These are phyloP conservation scores for Trichoderma afroharzianum DNA, from an alignment of 2,329 filamentous ascomycete species.

Conservation along the genomic window DNA sequence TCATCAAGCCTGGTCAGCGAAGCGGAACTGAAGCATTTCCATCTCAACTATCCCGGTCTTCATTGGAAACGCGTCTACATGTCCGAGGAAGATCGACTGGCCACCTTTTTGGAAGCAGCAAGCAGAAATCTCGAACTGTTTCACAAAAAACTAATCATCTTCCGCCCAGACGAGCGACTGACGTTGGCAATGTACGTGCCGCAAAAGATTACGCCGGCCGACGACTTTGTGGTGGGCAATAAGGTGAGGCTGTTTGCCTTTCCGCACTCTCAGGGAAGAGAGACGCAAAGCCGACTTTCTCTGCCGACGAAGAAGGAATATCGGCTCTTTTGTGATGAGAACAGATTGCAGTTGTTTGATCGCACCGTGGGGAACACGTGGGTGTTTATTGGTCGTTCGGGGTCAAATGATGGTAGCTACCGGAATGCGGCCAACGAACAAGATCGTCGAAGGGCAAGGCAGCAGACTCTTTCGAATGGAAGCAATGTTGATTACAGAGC, in stretches of 20 bases:
- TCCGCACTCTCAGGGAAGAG: slow-evolving; percentile 34
- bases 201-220: slow-evolving; percentile 29
- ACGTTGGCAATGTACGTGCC: slow-evolving; percentile 39
- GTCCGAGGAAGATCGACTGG: slow-evolving; percentile 32
- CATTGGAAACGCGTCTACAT: slow-evolving; percentile 39
- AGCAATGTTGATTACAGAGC: slow-evolving; percentile 13
- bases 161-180: slow-evolving; percentile 33
- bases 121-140: slow-evolving; percentile 32
- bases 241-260: slow-evolving; percentile 36
- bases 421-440: slow-evolving; percentile 17
- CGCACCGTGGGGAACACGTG: slow-evolving; percentile 34
- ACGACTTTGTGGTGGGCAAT: slow-evolving; percentile 34
- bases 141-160: slow-evolving; percentile 38
- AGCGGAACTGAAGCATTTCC: slow-evolving; percentile 31
- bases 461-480: background rate
- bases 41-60: slow-evolving; percentile 32
- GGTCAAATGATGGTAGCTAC: slow-evolving; percentile 33
- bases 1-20: slow-evolving; percentile 32
- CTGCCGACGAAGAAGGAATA: slow-evolving; percentile 38
- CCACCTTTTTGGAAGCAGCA: slow-evolving; percentile 33
- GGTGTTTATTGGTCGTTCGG: slow-evolving; percentile 31
- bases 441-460: slow-evolving; percentile 11
- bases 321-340: slow-evolving; percentile 35
- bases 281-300: slow-evolving; percentile 30
- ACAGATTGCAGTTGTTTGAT: slow-evolving; percentile 37